Percentiles rank a stretch among this genome's conserved stretches.
These are phyloP conservation scores for Exserohilum rostratum DNA, from an alignment of 2,329 filamentous ascomycete genomes.

Conservation along the genomic window DNA sequence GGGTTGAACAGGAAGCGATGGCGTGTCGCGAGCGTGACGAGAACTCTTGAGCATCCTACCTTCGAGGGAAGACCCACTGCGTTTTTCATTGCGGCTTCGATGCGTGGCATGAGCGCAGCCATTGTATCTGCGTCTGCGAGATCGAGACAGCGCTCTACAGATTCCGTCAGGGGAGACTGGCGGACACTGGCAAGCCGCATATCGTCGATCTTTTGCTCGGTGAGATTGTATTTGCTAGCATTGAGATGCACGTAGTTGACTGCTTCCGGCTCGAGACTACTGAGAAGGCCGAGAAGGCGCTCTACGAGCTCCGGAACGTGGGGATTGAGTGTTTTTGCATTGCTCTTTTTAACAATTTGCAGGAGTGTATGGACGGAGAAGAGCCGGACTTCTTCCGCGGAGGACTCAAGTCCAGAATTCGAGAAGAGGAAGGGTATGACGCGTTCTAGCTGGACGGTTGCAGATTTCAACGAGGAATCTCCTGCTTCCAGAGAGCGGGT, in stretches of 20 bases:
- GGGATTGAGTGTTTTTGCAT: slow-evolving; percentile 74
- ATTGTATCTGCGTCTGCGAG: slow-evolving; percentile 81
- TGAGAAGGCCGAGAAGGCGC: slow-evolving; percentile 79
- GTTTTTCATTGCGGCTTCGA: slow-evolving; percentile 81
- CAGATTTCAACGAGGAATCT: slow-evolving; percentile 67
- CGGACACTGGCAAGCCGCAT: slow-evolving; percentile 81
- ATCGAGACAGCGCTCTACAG: slow-evolving; percentile 86
- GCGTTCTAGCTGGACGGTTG: slow-evolving; percentile 80
- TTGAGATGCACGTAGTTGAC: slow-evolving; percentile 94
- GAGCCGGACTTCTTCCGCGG: slow-evolving; percentile 82
- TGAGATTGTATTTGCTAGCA: slow-evolving; percentile 81
- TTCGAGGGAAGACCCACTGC: slow-evolving; percentile 93
- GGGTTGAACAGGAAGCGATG: slow-evolving; percentile 76
- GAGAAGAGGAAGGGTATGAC: slow-evolving; percentile 91
- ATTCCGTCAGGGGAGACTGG: slow-evolving; percentile 87
- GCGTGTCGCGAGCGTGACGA: slow-evolving; percentile 83
- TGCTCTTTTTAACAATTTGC: slow-evolving; percentile 86
- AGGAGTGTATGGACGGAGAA: slow-evolving; percentile 83
- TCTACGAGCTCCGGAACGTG: slow-evolving; percentile 84
- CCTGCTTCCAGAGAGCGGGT: slow-evolving; percentile 85
- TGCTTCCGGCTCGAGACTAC: slow-evolving; percentile 84
- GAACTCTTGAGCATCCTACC: slow-evolving; percentile 83
- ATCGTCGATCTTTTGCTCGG: slow-evolving; percentile 88
- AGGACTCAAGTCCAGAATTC: slow-evolving; percentile 85
- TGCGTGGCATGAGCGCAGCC: slow-evolving; percentile 70